phyloP scores from a whole-genome alignment of 345 rosid species.

The Arabidopsis arenosa region DNA sequence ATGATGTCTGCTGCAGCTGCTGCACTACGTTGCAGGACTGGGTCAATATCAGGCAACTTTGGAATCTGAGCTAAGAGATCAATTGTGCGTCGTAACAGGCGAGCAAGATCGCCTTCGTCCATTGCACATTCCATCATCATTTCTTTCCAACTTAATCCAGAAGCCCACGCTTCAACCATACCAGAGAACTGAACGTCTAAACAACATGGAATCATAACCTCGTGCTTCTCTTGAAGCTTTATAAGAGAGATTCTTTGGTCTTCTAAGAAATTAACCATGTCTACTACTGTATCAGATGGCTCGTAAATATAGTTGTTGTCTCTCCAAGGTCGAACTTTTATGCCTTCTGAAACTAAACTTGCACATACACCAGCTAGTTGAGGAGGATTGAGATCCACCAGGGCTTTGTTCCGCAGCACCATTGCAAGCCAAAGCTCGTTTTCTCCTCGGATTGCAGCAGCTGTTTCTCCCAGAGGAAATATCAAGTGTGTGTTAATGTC shows the following conservation, averaged over 20 bases:
- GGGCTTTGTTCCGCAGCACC: slow-evolving; percentile 72
- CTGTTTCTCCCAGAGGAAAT: slow-evolving; percentile 93
- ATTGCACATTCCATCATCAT: slow-evolving; percentile 94
- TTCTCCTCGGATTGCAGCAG: slow-evolving; percentile 95
- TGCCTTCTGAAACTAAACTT: slow-evolving; percentile 85
- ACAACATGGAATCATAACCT: slow-evolving; percentile 69
- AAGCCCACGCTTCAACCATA: slow-evolving; percentile 99
- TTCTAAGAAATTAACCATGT: slow-evolving; percentile 59
- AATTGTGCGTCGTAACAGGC: slow-evolving; percentile 76
- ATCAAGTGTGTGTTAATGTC: slow-evolving; percentile 77
- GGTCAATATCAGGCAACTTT: slow-evolving; percentile 82
- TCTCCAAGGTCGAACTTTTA: slow-evolving; percentile 80
- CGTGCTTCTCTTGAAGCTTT: slow-evolving; percentile 83
- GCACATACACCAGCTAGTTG: slow-evolving; percentile 87
- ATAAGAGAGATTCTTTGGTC: slow-evolving; percentile 67
- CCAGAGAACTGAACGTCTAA: slow-evolving; percentile 91
- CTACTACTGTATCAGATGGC: slow-evolving; percentile 63
- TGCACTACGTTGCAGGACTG: slow-evolving; percentile 67
- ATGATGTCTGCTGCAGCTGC: slow-evolving; percentile 67
- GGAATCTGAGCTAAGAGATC: slow-evolving; percentile 93
- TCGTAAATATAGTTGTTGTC: slow-evolving; percentile 75
- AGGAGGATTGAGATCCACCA: slow-evolving; percentile 74
- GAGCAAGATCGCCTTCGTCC: slow-evolving; percentile 98
- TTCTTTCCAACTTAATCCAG: slow-evolving; percentile 94
- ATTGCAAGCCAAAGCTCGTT: slow-evolving; percentile 97